phyloP scores from a whole-genome alignment of 1,139 yeast genomes.

The Scheffersomyces quercinus region DNA sequence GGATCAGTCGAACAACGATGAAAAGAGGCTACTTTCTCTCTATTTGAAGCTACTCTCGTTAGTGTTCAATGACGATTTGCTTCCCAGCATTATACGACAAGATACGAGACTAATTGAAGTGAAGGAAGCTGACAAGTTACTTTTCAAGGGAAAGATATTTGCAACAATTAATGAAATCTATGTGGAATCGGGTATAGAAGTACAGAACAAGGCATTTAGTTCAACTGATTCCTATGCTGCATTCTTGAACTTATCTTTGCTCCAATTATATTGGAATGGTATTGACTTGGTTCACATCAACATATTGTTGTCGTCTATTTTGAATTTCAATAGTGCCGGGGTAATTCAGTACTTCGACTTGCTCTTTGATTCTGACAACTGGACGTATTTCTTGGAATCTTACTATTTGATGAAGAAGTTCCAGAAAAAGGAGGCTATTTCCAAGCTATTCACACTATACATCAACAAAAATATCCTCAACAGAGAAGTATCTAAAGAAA shows the following conservation, averaged over 20 bases:
- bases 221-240: slow-evolving; percentile 22
- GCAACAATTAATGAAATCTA: slow-evolving; percentile 26
- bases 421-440: slow-evolving; percentile 24
- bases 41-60: slow-evolving; percentile 11
- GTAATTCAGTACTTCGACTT: slow-evolving; percentile 22
- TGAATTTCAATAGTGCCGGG: slow-evolving; percentile 21
- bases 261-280: slow-evolving; percentile 10
- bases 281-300: slow-evolving; percentile 14
- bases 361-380: slow-evolving; percentile 21
- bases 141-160: slow-evolving; percentile 36
- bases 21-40: slow-evolving; percentile 1
- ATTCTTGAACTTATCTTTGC: slow-evolving; percentile 21
- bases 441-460: slow-evolving; percentile 10
- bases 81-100: slow-evolving; percentile 12
- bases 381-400: slow-evolving; percentile 19
- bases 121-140: slow-evolving; percentile 37
- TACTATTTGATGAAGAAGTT: slow-evolving; percentile 24
- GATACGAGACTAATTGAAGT: slow-evolving; percentile 13
- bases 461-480: background rate
- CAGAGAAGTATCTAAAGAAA: background rate
- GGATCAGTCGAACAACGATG: slow-evolving; percentile 2
- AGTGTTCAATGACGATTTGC: slow-evolving; percentile 21
- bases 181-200: slow-evolving; percentile 8
- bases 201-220: slow-evolving; percentile 12
- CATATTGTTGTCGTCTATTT: slow-evolving; percentile 24